Evolutionary conservation across 331 rosid species (phyloP).

Genomic region (Erythrophleum ivorense): DNA sequence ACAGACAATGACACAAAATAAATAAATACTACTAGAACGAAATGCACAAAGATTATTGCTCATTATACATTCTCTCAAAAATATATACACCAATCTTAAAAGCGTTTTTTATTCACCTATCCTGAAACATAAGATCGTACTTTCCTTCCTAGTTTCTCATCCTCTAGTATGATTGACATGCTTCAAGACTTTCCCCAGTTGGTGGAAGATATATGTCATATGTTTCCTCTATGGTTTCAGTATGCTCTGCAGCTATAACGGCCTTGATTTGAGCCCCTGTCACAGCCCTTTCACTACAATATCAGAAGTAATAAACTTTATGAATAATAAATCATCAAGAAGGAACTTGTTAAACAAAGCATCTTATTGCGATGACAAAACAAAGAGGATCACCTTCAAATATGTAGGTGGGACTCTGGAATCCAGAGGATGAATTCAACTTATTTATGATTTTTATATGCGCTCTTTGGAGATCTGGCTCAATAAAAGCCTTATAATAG

Average conservation of each 20-base stretch:
- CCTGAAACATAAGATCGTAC: constrained; percentile 99
- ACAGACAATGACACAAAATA: constrained; percentile 20
- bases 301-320: constrained; percentile 12
- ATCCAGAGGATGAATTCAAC: constrained; percentile 94
- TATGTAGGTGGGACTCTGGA: constrained; percentile 93
- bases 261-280: constrained; percentile 83
- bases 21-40: constrained; percentile 4
- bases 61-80: constrained; percentile 7
- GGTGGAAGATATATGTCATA: constrained; percentile 98
- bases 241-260: constrained; percentile 68
- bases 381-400: constrained; percentile 67
- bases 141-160: constrained; percentile 99
- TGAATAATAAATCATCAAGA: constrained; percentile 18
- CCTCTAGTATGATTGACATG: constrained; percentile 97
- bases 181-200: constrained; percentile 99
- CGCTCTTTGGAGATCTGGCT: constrained; percentile 98
- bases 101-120: constrained; percentile 42
- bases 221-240: constrained; percentile 88
- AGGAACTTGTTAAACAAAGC: constrained; percentile 30
- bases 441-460: constrained; percentile 92
- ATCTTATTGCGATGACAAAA: constrained; percentile 27
- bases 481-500: constrained; percentile 98
- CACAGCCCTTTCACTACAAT: constrained; percentile 77
- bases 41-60: constrained; percentile 13
- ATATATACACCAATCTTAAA: constrained; percentile 9